Evolutionary conservation across 495 filamentous ascomycete species (phyloP), one percentile per base, ranked within the genome.

Genomic region (Parathielavia appendiculata): DNA sequence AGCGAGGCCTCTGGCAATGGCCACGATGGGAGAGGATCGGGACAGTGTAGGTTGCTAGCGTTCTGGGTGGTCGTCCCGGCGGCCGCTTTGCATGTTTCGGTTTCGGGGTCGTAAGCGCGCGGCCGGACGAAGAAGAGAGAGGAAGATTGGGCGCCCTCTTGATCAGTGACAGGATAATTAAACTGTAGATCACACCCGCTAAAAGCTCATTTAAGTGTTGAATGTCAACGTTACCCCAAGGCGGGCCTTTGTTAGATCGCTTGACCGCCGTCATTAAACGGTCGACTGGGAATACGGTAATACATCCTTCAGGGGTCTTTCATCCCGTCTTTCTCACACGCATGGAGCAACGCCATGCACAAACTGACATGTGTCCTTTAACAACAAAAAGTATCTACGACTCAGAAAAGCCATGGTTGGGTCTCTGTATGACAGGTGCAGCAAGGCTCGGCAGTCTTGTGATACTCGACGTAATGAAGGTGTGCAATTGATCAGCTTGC

Each of bases 161-260:
- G 44, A 41, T 52, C 39, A 48, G 41, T 52, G 40, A 46, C 30
- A 5, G 16, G 14, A 52, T 10, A 58, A 45, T 58, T 49, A 17
- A n/a, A 58, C 39, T 26, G 56, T 38, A 43, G 41, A 59, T 47
- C 44, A 54, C 46, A 51, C 51, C 36, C 51, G 56, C 51, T 51
- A 48, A 51, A n/a, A 35, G 40, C 39, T 63, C 47, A 56, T 58
- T 52, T 56, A 62, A 63, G 23, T 34, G 23, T 55, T 19, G 47
- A 47, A 58, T 20, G 46, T 58, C 19, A 10, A 44, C 55, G 51
- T 26, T 34, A 30, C 35, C 22, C 34, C 41, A 26, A 51, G 36
- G 19, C 26, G 47, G 16, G 48, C 53, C 58, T 52, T 19, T 61
- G 58, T 56, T 4, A 10, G 14, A 39, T 11, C 49, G 36, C 40